Conservation (phyloP, 1,139 yeast genomes). For the Debaryomycetaceae sp. region DNA sequence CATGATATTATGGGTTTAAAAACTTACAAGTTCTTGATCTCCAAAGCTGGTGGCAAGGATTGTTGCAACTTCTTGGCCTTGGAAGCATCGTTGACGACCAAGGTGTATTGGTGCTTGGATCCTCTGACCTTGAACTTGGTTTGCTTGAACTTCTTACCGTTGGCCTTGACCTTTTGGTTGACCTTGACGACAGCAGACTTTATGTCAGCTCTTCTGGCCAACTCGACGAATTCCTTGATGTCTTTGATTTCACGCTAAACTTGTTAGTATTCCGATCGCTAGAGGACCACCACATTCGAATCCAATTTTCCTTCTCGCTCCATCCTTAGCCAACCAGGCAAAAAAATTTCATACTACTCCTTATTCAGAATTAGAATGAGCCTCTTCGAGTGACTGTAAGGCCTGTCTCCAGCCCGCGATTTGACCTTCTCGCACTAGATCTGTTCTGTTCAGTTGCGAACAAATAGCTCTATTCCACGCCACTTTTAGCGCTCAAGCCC, state of each 20-base stretch:
- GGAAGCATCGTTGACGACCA: constrained; percentile 92
- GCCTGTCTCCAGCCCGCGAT: too few relatives aligned
- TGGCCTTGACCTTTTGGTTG: constrained; percentile 81
- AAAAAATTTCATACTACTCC: too few relatives aligned
- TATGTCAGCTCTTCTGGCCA: constrained; percentile 97
- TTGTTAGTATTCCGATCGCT: constrained; percentile 17
- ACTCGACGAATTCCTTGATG: constrained; percentile 96
- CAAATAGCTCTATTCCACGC: too few relatives aligned
- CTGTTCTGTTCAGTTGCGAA: too few relatives aligned
- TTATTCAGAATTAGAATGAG: too few relatives aligned
- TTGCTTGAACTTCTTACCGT: constrained; percentile 85
- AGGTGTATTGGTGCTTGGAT: constrained; percentile 89
- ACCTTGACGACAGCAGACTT: constrained; percentile 86
- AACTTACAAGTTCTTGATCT: constrained; percentile 63
- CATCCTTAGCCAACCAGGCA: background rate
- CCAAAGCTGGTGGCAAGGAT: constrained; percentile 95
- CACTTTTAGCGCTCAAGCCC: too few relatives aligned
- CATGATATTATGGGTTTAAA: constrained; percentile 3
- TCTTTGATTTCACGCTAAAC: constrained; percentile 76
- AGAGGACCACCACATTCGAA: background rate
- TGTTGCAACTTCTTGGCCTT: constrained; percentile 98
- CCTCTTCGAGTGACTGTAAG: too few relatives aligned
- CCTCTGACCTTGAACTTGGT: constrained; percentile 99
- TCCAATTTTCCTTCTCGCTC: background rate
- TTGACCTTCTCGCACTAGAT: too few relatives aligned